phyloP scores from a whole-genome alignment of 139 green algal genomes.

The Coccomyxa sp. region DNA sequence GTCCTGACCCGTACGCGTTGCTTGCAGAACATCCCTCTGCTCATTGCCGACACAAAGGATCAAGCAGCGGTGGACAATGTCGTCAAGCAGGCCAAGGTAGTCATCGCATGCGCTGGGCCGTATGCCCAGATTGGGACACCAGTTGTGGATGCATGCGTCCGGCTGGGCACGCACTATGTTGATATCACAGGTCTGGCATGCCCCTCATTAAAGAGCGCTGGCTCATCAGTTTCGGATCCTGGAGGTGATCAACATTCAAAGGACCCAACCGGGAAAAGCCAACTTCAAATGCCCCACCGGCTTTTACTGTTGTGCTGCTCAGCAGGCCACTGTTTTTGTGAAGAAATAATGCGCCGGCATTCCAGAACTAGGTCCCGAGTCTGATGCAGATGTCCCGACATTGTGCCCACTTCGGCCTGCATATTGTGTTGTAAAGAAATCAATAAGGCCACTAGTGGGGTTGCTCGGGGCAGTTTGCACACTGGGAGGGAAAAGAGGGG shows the following conservation, averaged over 20 bases:
- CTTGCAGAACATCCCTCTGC: slow-evolving; percentile 52
- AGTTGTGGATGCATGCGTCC: slow-evolving; percentile 72
- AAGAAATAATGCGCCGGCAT: background rate
- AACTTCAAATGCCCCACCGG: too few relatives aligned
- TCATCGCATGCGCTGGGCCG: slow-evolving; percentile 71
- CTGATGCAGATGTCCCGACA: too few relatives aligned
- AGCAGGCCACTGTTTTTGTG: background rate
- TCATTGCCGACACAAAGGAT: slow-evolving; percentile 62
- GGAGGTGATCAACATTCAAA: too few relatives aligned
- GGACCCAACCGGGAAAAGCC: too few relatives aligned
- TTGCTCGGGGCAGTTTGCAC: too few relatives aligned
- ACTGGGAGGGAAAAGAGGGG: too few relatives aligned
- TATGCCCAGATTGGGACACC: slow-evolving; percentile 56
- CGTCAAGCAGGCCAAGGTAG: slow-evolving; percentile 47
- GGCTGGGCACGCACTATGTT: slow-evolving; percentile 70
- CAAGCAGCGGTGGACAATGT: slow-evolving; percentile 45
- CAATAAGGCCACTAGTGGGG: too few relatives aligned
- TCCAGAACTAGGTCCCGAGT: too few relatives aligned
- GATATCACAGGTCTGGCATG: slow-evolving; percentile 76
- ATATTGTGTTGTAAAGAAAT: too few relatives aligned
- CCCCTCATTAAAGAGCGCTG: background rate
- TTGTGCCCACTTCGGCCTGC: too few relatives aligned
- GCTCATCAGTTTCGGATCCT: background rate
- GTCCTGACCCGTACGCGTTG: background rate
- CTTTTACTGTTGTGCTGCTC: background rate